phyloP scores from a whole-genome alignment of 2,329 filamentous ascomycete genomes.

The Alternaria viburni region DNA sequence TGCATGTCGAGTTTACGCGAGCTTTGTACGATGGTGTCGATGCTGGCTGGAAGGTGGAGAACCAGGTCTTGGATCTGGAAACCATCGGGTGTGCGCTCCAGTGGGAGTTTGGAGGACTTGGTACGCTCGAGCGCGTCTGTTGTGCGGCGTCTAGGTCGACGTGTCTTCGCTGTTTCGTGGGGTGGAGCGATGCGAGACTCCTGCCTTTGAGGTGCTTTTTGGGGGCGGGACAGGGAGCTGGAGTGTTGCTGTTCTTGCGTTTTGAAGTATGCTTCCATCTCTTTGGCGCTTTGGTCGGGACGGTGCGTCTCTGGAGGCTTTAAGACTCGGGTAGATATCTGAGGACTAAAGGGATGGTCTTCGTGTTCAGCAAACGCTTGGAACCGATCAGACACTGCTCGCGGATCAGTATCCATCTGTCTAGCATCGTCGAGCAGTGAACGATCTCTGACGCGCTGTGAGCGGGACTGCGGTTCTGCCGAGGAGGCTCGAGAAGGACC shows the following conservation, averaged over 20 bases:
- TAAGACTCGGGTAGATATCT: background rate
- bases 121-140: slow-evolving; percentile 27
- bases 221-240: background rate
- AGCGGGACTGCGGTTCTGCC: background rate
- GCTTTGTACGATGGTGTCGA: slow-evolving; percentile 7
- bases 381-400: slow-evolving; percentile 6
- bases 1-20: slow-evolving; percentile 28
- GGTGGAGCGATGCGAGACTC: background rate
- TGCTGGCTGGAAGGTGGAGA: background rate
- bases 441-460: background rate
- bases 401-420: background rate
- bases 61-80: slow-evolving; percentile 32
- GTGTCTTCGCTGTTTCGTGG: background rate
- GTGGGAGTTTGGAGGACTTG: slow-evolving; percentile 47
- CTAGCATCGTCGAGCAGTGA: background rate
- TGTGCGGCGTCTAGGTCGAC: slow-evolving; percentile 6
- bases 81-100: slow-evolving; percentile 46
- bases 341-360: too few relatives aligned
- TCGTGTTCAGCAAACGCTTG: slow-evolving; percentile 12
- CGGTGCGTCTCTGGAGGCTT: background rate
- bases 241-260: background rate
- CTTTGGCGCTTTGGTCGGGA: background rate
- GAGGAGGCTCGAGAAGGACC: slow-evolving; percentile 1
- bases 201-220: background rate
- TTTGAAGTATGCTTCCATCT: slow-evolving; percentile 8